These are phyloP conservation scores for Pythium rishiriense DNA, from an alignment of 352 stramenopile genomes.

Conservation along the genomic window DNA sequence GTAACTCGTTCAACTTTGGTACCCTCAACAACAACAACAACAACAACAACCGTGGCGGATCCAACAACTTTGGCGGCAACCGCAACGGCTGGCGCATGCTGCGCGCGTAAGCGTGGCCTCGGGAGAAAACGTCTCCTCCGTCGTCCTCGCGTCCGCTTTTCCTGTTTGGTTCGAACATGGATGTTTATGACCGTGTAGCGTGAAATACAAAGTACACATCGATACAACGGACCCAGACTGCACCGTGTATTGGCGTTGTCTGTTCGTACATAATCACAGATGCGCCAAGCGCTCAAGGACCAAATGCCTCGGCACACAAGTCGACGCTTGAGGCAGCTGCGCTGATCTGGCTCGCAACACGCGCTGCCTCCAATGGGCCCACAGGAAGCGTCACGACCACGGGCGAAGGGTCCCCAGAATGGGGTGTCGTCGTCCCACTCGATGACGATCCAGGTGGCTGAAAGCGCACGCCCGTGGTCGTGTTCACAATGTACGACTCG, in stretches of 20 bases:
- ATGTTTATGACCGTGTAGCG: not conserved
- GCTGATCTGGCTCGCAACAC: slow-evolving; percentile 20
- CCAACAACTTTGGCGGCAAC: no score
- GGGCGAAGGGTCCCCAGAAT: not conserved
- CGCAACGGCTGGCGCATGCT: slow-evolving; percentile 5
- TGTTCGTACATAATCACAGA: not conserved
- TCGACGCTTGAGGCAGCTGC: not conserved
- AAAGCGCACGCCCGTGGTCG: slow-evolving; percentile 21
- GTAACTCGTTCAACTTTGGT: slow-evolving; percentile 1
- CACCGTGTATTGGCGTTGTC: no score
- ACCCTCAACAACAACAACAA: slow-evolving; percentile 15
- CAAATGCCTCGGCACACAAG: slow-evolving; percentile 17
- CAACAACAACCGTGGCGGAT: slow-evolving; percentile 1
- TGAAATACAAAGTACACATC: not conserved
- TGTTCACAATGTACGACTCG: slow-evolving; percentile 25
- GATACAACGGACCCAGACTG: not conserved
- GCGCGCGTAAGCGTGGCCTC: not conserved
- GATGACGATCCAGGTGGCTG: slow-evolving; percentile 15
- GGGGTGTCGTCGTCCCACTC: slow-evolving; percentile 4
- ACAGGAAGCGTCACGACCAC: slow-evolving; percentile 23
- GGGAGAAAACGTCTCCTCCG: no score
- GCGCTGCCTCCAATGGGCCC: slow-evolving; percentile 18
- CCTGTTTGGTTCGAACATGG: not conserved
- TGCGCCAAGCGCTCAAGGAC: not conserved
- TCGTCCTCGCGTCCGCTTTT: not conserved